Evolutionary conservation across 441 rosid species (phyloP), one percentile per base, ranked within the genome.

Genomic region (Lagerstroemia fauriei): DNA sequence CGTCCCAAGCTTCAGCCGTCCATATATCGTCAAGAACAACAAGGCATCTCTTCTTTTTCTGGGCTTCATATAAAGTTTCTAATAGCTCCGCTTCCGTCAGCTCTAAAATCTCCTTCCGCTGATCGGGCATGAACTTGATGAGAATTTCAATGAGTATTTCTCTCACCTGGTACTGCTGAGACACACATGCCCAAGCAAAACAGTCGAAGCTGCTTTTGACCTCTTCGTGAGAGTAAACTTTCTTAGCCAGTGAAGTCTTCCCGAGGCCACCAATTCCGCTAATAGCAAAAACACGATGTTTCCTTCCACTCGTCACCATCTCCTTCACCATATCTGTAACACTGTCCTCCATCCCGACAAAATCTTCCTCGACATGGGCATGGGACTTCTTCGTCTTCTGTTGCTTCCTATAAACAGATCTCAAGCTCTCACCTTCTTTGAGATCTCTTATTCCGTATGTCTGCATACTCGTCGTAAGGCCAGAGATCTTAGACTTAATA

Each of bases 21-120:
- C 88, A 83, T 51, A 85, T 84, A 38, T 86, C 88, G 25, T 89
- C 91, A 53, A 87, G 85, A 32, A 89, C 84, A 76, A 86, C 80
- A 68, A 87, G 81, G 59, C 86, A 89, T 50, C 65, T 80, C 83
- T 83, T 84, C 73, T 85, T 71, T 34, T 27, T 25, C 81, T 76
- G 66, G 48, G 76, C 84, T n/a, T 73, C 14, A 44, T 72, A 78
- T 12, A 84, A 77, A 27, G 46, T 76, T 73, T 81, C 74, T 0
- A 78, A 75, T 7, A 84, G 72, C 32, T 86, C 87, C n/a, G 77
- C 82, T 31, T 83, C 84, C 66, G 3, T 82, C 85, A 85, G 76
- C 69, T 69, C 71, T 57, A 1, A 25, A 25, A 68, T 79, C 24
- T 47, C 24, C 63, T 38, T 83, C 86, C 80, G 57, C 51, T 31